Percentiles rank a stretch among this genome's conserved stretches.
Conservation (phyloP, 192 early-diverging fungal species). For the Umbelopsis sp. region DNA sequence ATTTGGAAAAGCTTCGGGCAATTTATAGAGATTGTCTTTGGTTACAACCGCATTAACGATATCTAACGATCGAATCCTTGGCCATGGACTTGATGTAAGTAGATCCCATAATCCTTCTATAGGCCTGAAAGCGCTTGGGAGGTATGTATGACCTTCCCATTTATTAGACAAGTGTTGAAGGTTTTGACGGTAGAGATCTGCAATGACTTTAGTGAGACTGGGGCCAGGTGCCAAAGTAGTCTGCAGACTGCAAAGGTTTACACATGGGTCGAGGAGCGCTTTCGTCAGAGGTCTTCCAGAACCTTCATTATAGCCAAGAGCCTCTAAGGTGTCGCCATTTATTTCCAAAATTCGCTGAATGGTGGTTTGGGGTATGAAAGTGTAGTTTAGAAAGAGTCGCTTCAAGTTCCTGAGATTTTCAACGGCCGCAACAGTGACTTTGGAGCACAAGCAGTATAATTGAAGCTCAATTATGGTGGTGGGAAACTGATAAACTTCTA, state of each 20-base stretch:
- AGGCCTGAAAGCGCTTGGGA: background rate
- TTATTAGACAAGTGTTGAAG: conserved; percentile 3
- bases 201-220: background rate
- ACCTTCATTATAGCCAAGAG: conserved; percentile 2
- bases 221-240: background rate
- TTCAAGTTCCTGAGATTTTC: background rate
- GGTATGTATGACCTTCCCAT: conserved; percentile 10
- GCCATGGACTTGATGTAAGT: background rate
- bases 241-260: background rate
- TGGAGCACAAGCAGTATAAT: conserved; percentile 1
- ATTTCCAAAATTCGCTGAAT: background rate
- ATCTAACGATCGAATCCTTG: background rate
- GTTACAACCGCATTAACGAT: conserved; percentile 5
- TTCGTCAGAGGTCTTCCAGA: background rate
- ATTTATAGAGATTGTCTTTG: background rate
- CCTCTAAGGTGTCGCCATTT: background rate
- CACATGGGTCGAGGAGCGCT: background rate
- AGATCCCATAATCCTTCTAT: background rate
- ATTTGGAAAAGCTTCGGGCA: background rate
- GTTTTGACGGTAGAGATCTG: background rate
- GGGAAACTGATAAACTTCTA: conserved; percentile 6
- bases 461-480: background rate
- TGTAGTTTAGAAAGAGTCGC: background rate
- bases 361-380: background rate
- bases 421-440: background rate